phyloP scores from a whole-genome alignment of 2,329 filamentous ascomycete genomes.

The Cercospora sp. region DNA sequence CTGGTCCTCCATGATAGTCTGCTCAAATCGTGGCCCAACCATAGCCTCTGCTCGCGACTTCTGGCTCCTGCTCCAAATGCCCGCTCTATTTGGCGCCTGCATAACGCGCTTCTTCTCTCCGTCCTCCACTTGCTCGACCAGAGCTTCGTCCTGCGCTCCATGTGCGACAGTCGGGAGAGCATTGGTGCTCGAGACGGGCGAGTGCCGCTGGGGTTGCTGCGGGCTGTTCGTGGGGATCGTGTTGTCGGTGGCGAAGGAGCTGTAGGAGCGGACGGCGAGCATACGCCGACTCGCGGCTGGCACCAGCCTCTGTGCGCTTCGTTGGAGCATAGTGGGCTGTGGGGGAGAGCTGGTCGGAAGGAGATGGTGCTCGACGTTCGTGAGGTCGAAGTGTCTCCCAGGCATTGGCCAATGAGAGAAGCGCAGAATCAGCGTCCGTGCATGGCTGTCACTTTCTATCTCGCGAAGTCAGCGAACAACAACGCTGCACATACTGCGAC shows the following conservation, averaged over 20 bases:
- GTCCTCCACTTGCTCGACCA: constrained; percentile 58
- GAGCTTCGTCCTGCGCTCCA: constrained; percentile 51
- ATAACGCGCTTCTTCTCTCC: constrained; percentile 59
- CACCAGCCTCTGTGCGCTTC: constrained; percentile 30
- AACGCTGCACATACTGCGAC: not conserved
- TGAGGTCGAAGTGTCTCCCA: not conserved
- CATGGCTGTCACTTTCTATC: not conserved
- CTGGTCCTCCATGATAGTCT: constrained; percentile 91
- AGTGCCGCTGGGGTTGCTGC: constrained; percentile 50
- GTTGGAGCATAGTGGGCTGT: constrained; percentile 30
- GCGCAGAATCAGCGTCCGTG: not conserved
- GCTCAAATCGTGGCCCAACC: constrained; percentile 92
- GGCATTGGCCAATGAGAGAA: constrained; percentile 4
- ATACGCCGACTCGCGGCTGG: constrained; percentile 26
- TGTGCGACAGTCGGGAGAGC: constrained; percentile 55
- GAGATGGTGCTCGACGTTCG: not conserved
- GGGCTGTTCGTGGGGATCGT: constrained; percentile 65
- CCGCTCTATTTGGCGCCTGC: constrained; percentile 84
- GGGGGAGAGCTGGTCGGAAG: not conserved
- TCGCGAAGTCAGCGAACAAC: not conserved
- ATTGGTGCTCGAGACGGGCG: constrained; percentile 61
- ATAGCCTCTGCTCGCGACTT: constrained; percentile 78
- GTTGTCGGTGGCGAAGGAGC: constrained; percentile 41
- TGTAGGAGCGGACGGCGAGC: constrained; percentile 17
- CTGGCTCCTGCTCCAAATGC: constrained; percentile 84